Base-by-base conservation (phyloP, 257 asterid species). In the Cynanchum wilfordii region DNA sequence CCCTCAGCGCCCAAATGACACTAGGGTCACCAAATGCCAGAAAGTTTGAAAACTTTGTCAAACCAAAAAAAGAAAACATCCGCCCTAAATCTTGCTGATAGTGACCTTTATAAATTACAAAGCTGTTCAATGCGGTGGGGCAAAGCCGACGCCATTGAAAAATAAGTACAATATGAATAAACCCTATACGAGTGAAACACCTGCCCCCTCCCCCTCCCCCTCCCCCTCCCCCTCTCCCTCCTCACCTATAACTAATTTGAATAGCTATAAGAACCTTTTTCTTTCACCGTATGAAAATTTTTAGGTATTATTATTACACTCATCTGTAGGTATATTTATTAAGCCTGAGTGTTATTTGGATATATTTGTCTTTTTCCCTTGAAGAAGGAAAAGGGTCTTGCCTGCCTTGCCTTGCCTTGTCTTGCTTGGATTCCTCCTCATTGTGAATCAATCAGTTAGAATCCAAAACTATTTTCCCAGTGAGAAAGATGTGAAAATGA, bases 21-120 rank as follows among this genome's bases (percentile, higher is more conserved):
- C 81, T 59, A 70, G 76, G 83, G 79, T 83, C 79, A 86, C 79
- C 81, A 59, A 71, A 60, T 70, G 84, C 85, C 79, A 77, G 49
- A 75, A 85, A 82, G 85, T 72, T 58, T 83, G 84, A 79, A 71
- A 79, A 84, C 45, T 45, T 85, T 79, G 69, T 82, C 86, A 77
- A 77, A 70, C 90, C 91, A 84, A 72, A 71, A 72, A 15, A 59
- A 58, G 77, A 84, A 84, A 83, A 78, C 89, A 86, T 87, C 93
- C 82, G 69, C 79, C 77, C 78, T 65, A 84, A 66, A 90, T 90
- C 95, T 90, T 79, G 75, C 36, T 75, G 97, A 90, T 77, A 75
- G 85, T 59, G 95, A 90, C 97, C 72, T 66, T 70, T 76, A 57
- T 68, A 66, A 76, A 72, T 49, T 72, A 7, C 58, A 22, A 42